phyloP scores from a whole-genome alignment of 2,329 filamentous ascomycete species.

The Hypoxylon rubiginosum region DNA sequence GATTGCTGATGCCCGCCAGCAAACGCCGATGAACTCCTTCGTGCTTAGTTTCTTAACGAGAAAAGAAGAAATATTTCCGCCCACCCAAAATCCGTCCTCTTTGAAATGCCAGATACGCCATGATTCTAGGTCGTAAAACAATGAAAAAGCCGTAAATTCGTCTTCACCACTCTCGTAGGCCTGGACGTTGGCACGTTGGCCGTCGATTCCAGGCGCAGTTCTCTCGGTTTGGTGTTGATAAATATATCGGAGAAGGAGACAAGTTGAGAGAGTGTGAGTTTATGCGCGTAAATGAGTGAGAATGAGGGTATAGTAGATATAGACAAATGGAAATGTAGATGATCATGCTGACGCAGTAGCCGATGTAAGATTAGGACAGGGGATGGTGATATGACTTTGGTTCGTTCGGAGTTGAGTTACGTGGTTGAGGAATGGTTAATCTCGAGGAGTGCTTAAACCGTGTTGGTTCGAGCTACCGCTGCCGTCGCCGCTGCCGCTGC shows the following conservation, averaged over 20 bases:
- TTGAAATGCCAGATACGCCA: slow-evolving; percentile 42
- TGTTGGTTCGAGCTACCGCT: slow-evolving; percentile 43
- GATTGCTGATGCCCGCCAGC: slow-evolving; percentile 42
- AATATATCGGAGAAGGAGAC: slow-evolving; percentile 40
- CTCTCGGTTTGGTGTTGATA: slow-evolving; percentile 37
- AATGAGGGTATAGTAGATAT: slow-evolving; percentile 34
- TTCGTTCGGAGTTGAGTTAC: slow-evolving; percentile 40
- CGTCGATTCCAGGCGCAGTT: slow-evolving; percentile 21
- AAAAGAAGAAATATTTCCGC: slow-evolving; percentile 1
- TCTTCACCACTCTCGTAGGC: slow-evolving; percentile 33
- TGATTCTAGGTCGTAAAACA: slow-evolving; percentile 39
- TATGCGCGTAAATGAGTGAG: slow-evolving; percentile 8
- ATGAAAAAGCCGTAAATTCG: slow-evolving; percentile 42
- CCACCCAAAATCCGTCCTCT: slow-evolving; percentile 36
- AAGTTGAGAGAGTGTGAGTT: slow-evolving; percentile 29
- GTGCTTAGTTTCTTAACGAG: slow-evolving; percentile 38
- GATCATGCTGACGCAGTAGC: slow-evolving; percentile 24
- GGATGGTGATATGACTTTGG: slow-evolving; percentile 43
- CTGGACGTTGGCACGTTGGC: slow-evolving; percentile 8
- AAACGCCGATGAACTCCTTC: slow-evolving; percentile 48
- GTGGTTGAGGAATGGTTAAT: slow-evolving; percentile 15
- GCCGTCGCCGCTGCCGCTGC: slow-evolving; percentile 37
- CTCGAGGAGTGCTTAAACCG: slow-evolving; percentile 41
- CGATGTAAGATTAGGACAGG: slow-evolving; percentile 27
- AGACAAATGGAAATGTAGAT: slow-evolving; percentile 47